These are phyloP conservation scores for Diaporthe caulivora DNA, from an alignment of 2,329 filamentous ascomycete genomes.

Conservation along the genomic window DNA sequence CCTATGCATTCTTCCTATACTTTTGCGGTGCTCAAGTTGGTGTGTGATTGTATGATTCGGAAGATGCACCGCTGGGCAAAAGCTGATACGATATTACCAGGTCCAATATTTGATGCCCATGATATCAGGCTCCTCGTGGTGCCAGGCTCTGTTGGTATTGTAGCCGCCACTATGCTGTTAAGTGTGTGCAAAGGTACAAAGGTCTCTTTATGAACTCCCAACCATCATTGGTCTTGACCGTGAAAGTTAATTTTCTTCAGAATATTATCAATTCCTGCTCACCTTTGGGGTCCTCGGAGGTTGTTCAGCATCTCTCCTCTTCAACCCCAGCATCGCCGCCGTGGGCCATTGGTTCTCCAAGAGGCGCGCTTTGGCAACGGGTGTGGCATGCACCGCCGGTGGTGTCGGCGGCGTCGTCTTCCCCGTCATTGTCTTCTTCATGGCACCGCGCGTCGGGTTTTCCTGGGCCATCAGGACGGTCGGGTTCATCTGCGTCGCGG, in stretches of 20 bases:
- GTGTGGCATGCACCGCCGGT: conserved; percentile 82
- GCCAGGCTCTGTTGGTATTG: conserved; percentile 72
- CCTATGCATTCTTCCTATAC: conserved; percentile 87
- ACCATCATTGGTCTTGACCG: not conserved
- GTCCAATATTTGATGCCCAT: conserved; percentile 88
- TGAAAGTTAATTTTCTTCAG: conserved; percentile 45
- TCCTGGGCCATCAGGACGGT: conserved; percentile 65
- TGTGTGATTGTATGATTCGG: not conserved
- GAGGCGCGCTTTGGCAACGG: conserved; percentile 83
- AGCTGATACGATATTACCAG: conserved; percentile 73
- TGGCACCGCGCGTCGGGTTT: conserved; percentile 65
- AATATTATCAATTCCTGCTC: conserved; percentile 89
- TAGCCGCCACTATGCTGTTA: conserved; percentile 74
- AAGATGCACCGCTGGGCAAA: too few relatives aligned
- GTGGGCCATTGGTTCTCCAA: conserved; percentile 86
- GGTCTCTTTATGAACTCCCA: too few relatives aligned
- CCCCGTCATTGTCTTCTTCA: conserved; percentile 64
- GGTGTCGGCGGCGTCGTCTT: conserved; percentile 78
- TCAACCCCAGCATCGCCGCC: conserved; percentile 84
- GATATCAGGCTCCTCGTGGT: conserved; percentile 83
- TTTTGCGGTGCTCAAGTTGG: conserved; percentile 70
- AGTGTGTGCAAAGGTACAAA: conserved; percentile 75
- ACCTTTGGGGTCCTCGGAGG: conserved; percentile 82
- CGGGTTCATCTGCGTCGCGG: conserved; percentile 60
- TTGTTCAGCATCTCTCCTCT: conserved; percentile 81